Evolutionary conservation across 345 rosid genomes (phyloP).

Genomic region (Reutealis trisperma): DNA sequence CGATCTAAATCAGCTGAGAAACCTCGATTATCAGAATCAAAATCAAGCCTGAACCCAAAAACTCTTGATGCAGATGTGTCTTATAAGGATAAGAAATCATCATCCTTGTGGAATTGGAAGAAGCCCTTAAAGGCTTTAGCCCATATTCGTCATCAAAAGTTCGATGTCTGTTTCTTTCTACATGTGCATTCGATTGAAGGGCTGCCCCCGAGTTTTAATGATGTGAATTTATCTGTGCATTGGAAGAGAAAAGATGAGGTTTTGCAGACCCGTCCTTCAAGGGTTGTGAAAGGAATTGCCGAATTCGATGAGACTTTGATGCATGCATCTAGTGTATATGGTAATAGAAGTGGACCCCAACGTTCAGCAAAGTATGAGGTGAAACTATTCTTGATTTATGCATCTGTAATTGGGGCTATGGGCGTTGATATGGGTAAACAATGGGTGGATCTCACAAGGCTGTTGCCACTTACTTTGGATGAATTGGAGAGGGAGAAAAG

Average conservation of each 20-base stretch:
- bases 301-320: conserved; percentile 72
- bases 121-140: conserved; percentile 74
- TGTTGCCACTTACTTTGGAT: conserved; percentile 67
- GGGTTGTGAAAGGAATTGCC: conserved; percentile 50
- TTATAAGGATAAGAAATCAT: conserved; percentile 51
- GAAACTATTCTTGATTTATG: conserved; percentile 57
- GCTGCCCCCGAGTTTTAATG: conserved; percentile 52
- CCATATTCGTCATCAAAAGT: conserved; percentile 54
- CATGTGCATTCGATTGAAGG: conserved; percentile 83
- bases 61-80: conserved; percentile 18
- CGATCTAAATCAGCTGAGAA: conserved; percentile 51
- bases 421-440: conserved; percentile 60
- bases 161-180: conserved; percentile 63
- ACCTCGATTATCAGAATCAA: conserved; percentile 31
- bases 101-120: conserved; percentile 73
- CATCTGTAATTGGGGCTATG: conserved; percentile 44
- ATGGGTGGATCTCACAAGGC: conserved; percentile 75
- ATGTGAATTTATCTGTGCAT: conserved; percentile 50
- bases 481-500: conserved; percentile 65
- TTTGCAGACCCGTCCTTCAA: conserved; percentile 45
- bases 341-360: conserved; percentile 57
- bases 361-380: conserved; percentile 59
- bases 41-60: conserved; percentile 27
- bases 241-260: conserved; percentile 75
- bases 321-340: conserved; percentile 57